Evolutionary conservation across 495 filamentous ascomycete species (phyloP), one percentile per base, ranked within the genome.

Genomic region (Tuber umbilicatum): DNA sequence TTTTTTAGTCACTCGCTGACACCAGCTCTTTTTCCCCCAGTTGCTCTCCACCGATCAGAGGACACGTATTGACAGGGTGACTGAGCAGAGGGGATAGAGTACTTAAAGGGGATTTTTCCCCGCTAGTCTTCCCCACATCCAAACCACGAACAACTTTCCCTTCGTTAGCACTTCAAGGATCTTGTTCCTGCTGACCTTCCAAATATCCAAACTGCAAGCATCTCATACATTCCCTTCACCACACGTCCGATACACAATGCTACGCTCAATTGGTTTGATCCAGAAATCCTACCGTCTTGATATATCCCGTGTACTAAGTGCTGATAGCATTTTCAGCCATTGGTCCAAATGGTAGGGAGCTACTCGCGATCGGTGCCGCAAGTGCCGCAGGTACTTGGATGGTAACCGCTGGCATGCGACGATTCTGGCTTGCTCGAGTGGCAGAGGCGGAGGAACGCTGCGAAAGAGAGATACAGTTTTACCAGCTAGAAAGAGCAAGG

Each of bases 131-230:
- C 6, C 38, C 2, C 2, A 39, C 6, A 39, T 39, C 38, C 38
- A 6, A 39, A 39, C 38, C 38, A 39, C 38, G 6, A 39, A 39
- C 38, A 39, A 39, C 38, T 39, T 93, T 47, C 19, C 43, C 17
- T 23, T 23, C 43, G 19, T 19, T 4, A 47, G 17, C 3, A 47
- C 43, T 23, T 47, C 43, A 19, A 47, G 17, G 17, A 4, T 47
- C 43, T 23, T 6, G 4, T 47, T 23, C 1, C 43, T 14, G 6
- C 43, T 47, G 17, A 23, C 45, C 19, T 21, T 47, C 45, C 45
- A 47, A 47, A 47, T 47, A 47, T 50, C 47, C 23, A 50, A 50
- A 50, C 23, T 50, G 47, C 21, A n/a, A 50, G n/a, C 47, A 50
- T n/a, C 47, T n/a, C 47, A 10, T 50, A n/a, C 23, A n/a, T 50